Base-by-base conservation (phyloP, 257 asterid species). In the Penstemon newberryi region DNA sequence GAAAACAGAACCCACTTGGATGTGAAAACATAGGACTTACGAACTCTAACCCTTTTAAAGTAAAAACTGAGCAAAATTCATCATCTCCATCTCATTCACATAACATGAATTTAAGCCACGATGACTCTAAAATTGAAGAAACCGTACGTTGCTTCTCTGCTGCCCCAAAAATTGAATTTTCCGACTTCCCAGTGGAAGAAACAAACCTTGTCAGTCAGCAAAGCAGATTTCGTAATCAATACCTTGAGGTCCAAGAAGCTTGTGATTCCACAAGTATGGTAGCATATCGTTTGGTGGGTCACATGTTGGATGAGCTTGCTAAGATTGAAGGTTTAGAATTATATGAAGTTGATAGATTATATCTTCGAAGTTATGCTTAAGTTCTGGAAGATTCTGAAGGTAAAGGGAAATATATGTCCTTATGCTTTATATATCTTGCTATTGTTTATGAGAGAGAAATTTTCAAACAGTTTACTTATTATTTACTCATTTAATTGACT, bases 161-260 rank as follows among this genome's bases (percentile, higher is more conserved):
- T 42, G 71, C 43, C 54, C 54, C 74, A 36, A 76, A 70, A 37
- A 59, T 19, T 42, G 71, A 60, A 45, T 33, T 13, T 19, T 52
- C 78, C 5, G 72, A 60, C 49, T 39, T 52, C 46, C 74, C 67
- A n/a, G 45, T 54, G 40, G 88, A 75, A 59, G 77, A 68, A 62
- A 45, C 67, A 0, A 74, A 69, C 57, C 49, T 25, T 64, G 33
- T 44, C 9, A 68, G 64, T 58, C 64, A 72, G 60, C 78, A 76
- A 57, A 76, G 70, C 61, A 37, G 59, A 56, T 58, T 42, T 8
- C 56, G 71, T 43, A 93, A 87, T 73, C 70, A 67, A 56, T 93
- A 93, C 85, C 96, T 88, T 65, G 77, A 74, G 53, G 71, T 89
- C 67, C 97, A 94, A 81, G 86, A 83, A 81, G 95, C 92, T 76